Percentiles rank a stretch among this genome's conserved stretches.
These are phyloP conservation scores for Claviceps purpurea DNA, from an alignment of 2,329 filamentous ascomycete genomes.

Conservation along the genomic window DNA sequence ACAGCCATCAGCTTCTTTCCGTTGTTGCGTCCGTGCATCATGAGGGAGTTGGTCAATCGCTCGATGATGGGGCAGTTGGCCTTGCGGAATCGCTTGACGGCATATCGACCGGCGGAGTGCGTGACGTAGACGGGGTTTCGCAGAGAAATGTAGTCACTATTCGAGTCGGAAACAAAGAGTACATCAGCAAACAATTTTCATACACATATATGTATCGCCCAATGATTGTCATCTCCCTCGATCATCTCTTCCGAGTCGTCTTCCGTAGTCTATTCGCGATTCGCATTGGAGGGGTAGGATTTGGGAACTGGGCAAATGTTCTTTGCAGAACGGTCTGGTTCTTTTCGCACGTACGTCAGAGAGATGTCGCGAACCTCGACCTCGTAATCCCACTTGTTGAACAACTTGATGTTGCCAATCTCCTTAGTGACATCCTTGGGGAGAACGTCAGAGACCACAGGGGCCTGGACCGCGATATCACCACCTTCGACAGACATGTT, in stretches of 20 bases:
- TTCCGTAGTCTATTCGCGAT: not conserved
- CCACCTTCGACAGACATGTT: slow-evolving; percentile 79
- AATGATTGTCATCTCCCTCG: not conserved
- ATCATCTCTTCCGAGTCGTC: not conserved
- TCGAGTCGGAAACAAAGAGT: slow-evolving; percentile 10
- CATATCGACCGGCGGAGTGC: slow-evolving; percentile 97
- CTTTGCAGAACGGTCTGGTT: not conserved
- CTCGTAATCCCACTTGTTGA: slow-evolving; percentile 98
- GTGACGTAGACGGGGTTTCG: slow-evolving; percentile 97
- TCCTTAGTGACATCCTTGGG: slow-evolving; percentile 86
- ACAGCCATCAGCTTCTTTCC: slow-evolving; percentile 99
- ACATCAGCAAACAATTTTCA: slow-evolving; percentile 18
- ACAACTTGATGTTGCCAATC: slow-evolving; percentile 87
- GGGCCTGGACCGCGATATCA: slow-evolving; percentile 84
- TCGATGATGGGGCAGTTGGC: slow-evolving; percentile 99
- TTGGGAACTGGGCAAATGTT: not conserved
- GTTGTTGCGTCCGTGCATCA: slow-evolving; percentile 99
- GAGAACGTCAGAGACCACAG: slow-evolving; percentile 63
- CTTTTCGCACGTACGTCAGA: slow-evolving; percentile 61
- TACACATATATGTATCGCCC: not conserved
- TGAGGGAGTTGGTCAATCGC: slow-evolving; percentile 99
- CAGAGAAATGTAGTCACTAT: slow-evolving; percentile 99
- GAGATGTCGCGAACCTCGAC: slow-evolving; percentile 99
- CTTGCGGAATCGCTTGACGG: slow-evolving; percentile 99
- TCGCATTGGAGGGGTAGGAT: not conserved